Base-by-base conservation (phyloP, 371 early-diverging fungal genomes). In the Zopfochytrium polystomum region DNA sequence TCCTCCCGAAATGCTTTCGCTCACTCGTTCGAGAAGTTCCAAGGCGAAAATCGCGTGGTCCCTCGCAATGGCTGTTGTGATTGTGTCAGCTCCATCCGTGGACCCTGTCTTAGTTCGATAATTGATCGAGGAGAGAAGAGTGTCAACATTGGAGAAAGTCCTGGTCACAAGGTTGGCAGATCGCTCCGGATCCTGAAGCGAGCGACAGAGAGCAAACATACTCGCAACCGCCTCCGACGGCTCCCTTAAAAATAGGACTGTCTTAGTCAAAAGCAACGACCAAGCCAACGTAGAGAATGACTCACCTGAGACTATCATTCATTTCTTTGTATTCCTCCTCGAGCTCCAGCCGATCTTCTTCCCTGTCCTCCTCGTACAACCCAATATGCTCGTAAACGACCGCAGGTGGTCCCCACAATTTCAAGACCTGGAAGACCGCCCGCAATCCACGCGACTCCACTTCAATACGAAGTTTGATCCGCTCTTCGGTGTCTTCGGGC, bases 321-420 rank as follows among this genome's bases (percentile, higher is more conserved):
- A 50, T 23, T 22, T 56, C 55, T 20, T 52, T 34, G 63, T 47
- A 66, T 0, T 46, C 49, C 27, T 52, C 57, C 45, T 70, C 70
- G 20, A 64, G 43, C 29, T 58, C 58, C 20, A 62, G 65, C 15
- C 62, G 3, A 62, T 86, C 84, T 1, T 53, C 62, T 0, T 58
- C 46, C 11, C 77, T 64, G 32, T 84, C 73, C 4, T 75, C 59
- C 7, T 73, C 62, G 25, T 79, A 78, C 27, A 67, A 63, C n/a
- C 71, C 60, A 1, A 72, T 32, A 32, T 65, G 63, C 26, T 65
- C 64, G 25, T 52, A 3, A 25, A 77, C 49, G 2, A 51, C 52
- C 7, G 60, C 55, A 2, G 66, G 26, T n/a, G 65, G 60, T 1
- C 43, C 42, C 60, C 58, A 42, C 9, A 27, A 25, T 22, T 20